Base-by-base conservation (phyloP, 2,329 filamentous ascomycete genomes). In the Neopestalotiopsis sp. region DNA sequence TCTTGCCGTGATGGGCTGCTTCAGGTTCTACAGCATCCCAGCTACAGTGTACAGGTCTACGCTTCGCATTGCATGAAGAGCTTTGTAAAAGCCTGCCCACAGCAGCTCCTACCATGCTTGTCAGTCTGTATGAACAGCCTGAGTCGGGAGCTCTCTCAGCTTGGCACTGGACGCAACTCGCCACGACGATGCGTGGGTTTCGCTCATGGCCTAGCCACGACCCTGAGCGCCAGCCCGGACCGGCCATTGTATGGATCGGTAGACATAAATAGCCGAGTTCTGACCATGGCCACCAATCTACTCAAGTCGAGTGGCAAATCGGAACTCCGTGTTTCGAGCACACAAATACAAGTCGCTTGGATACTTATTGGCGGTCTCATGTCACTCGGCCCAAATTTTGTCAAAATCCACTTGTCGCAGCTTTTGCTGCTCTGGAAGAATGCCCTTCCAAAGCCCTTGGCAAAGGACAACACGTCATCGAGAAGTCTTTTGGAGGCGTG, bases 71-170 rank as follows among this genome's bases (percentile, higher is more conserved):
- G 94, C 76, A 84, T 98, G 74, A 94, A 95, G 74, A 90, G 88
- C 0, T 96, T 98, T 76, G 93, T 97, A 0, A 85, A 97, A 58
- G 94, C 94, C 14, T 98, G 94, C 74, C 96, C 96, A 4, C 93
- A 97, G 73, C 95, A 98, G 77, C 88, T 99, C 5, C 84, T 98
- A 4, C 93, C 94, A 2, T 96, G 94, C 71, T 90, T 98, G 20
- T 97, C 95, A 0, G 93, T 98, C 60, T 98, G 95, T 80, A 95
- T 98, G 92, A 98, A 98, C 79, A 98, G 94, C 78, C 87, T 99
- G 70, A 93, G 90, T 70, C 88, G 96, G 71, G 96, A 99, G 76
- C 86, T 99, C 34, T 91, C 91, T 34, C 87, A 96, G 58, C 86
- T 98, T 6, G 89, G 87, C 14, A 90, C 90, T 0, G 92, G 90